Percentiles rank a stretch among this genome's conserved stretches.
Evolutionary conservation across 257 asterid species (phyloP).

Genomic region (Penstemon davidsonii): DNA sequence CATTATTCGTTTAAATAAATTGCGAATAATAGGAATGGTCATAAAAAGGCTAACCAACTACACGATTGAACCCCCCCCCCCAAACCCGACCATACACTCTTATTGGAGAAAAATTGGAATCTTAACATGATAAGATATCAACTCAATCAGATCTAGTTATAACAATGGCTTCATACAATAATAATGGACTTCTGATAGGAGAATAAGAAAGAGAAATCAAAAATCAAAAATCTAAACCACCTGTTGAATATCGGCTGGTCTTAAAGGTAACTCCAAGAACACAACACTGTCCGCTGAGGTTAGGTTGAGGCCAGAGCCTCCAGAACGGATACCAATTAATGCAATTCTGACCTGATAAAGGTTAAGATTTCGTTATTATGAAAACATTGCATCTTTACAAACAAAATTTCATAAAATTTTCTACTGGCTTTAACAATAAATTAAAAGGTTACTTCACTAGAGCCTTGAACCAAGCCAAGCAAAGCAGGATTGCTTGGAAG

Average conservation of each 20-base stretch:
- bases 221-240: conserved; percentile 36
- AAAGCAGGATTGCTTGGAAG: background rate
- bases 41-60: background rate
- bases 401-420: background rate
- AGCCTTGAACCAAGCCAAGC: conserved; percentile 23
- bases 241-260: conserved; percentile 80
- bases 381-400: background rate
- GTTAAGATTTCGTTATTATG: conserved; percentile 17
- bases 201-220: background rate
- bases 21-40: background rate
- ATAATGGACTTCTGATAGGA: conserved; percentile 28
- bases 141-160: conserved; percentile 9
- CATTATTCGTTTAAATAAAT: conserved; percentile 14
- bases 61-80: background rate
- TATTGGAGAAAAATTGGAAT: background rate
- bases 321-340: conserved; percentile 89
- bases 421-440: background rate
- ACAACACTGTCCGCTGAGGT: conserved; percentile 91
- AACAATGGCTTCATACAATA: background rate
- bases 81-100: background rate
- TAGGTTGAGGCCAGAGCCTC: conserved; percentile 90
- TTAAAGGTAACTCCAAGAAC: conserved; percentile 83
- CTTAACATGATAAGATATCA: background rate
- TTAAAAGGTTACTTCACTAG: background rate
- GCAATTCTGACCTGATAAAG: conserved; percentile 80